Evolutionary conservation across 2,329 filamentous ascomycete genomes (phyloP), one percentile per base, ranked within the genome.

Genomic region (Fusarium lateritium): DNA sequence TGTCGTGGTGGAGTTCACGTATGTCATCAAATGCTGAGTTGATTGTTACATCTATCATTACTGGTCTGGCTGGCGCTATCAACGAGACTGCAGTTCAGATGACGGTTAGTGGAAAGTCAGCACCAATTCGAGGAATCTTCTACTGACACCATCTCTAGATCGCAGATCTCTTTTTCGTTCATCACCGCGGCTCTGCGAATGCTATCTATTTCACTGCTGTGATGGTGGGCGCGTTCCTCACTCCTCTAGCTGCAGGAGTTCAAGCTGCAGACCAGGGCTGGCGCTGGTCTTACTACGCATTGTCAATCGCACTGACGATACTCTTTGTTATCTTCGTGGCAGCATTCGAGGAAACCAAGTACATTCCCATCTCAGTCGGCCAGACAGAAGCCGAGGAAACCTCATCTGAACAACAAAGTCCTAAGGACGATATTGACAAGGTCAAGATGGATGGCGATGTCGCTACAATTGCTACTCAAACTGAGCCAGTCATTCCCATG

Each of bases 81-180:
- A 82, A 81, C n/a, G 80, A 82, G 44, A 77, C 78, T 2, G 76
- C 79, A 15, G 76, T 76, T 1, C 78, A 81, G 44, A 81, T 83
- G 67, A 82, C 78, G 1, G 76, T 77, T 8, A 63, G 69, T 56
- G 10, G 34, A 15, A 9, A 4, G 11, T 7, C 0, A 1, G 1
- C 4, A 4, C 1, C 5, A 15, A 0, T 4, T 22, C 1, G 4
- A 1, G 1, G 17, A 11, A 5, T 7, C 1, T 7, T 6, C 1
- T 33, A 1, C 57, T 74, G 11, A 71, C 15, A 5, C 2, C 1
- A 5, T 0, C 2, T 2, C n/a, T 26, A 77, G 76, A 77, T 77
- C 28, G 63, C 72, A 1, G 77, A 80, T 51, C 55, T 80, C 2
- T 78, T 79, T 62, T 78, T 78, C n/a, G 62, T 78, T 19, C 73